Evolutionary conservation across 2,329 filamentous ascomycete species (phyloP).

Genomic region (Alternaria rosae): DNA sequence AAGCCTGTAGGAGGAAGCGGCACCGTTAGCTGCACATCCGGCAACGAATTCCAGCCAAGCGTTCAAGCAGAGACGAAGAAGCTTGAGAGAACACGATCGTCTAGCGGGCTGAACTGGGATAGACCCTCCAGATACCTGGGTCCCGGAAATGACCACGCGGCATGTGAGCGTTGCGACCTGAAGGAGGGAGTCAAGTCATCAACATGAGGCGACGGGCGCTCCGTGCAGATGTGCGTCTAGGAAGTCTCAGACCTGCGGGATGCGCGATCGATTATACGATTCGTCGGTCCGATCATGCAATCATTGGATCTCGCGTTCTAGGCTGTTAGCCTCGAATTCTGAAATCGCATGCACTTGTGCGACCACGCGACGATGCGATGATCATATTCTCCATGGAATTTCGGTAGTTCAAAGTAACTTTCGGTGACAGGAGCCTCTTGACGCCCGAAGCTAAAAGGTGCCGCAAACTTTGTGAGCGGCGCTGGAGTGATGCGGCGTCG

Average conservation of each 20-base stretch:
- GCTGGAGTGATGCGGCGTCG: not conserved
- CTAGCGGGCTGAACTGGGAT: not conserved
- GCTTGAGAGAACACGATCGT: not conserved
- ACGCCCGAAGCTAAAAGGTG: not conserved
- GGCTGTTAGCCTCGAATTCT: not conserved
- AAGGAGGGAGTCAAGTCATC: not conserved
- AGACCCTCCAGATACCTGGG: not conserved
- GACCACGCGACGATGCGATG: not conserved
- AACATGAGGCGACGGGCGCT: not conserved
- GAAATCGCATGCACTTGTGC: not conserved
- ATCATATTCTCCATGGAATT: not conserved
- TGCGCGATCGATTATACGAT: constrained; percentile 3
- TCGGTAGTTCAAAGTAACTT: not conserved
- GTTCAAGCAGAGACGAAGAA: not conserved
- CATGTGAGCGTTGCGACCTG: not conserved
- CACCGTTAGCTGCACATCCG: not conserved
- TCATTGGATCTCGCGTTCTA: not conserved
- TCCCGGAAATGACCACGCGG: constrained; percentile 5
- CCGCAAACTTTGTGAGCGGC: not conserved
- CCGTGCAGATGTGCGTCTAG: constrained; percentile 7
- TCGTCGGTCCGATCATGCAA: not conserved
- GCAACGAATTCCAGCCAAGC: not conserved
- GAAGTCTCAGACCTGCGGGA: constrained; percentile 6
- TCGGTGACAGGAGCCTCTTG: not conserved
- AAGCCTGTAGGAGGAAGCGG: not conserved